Evolutionary conservation across 257 asterid species (phyloP), one percentile per base, ranked within the genome.

Genomic region (Solanum chilense): DNA sequence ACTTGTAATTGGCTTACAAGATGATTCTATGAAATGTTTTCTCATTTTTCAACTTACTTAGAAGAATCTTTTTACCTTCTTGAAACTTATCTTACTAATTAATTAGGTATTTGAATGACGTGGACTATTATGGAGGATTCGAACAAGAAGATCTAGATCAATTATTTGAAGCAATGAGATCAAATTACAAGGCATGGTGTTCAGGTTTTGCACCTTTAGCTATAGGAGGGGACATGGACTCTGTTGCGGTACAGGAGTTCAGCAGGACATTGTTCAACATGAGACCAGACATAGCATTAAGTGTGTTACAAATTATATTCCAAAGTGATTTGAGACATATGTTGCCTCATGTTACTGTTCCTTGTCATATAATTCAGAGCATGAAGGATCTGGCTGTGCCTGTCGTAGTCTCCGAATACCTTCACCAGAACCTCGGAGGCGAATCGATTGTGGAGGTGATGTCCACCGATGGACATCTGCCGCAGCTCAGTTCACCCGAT

Each of bases 211-310:
- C 98, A 1, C 99, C 98, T 2, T 90, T 96, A 9, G 92, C 88
- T 0, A 96, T 96, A n/a, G 98, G 98, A 6, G 97, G 96, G 1
- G 99, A 96, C 91, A 96, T 96, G 99, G 93, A 93, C 4, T 94
- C 99, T 0, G 88, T 92, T 7, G 93, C 95, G 0, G 97, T 96
- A 3, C 99, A 96, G 45, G 99, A 96, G 33, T 95, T 96, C 80
- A 96, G 99, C 84, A 42, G 99, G 84, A 95, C 99, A 0, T 35
- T 96, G n/a, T 96, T 96, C 92, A 95, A 94, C 81, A 95, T 96
- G 98, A 87, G 99, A 37, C 99, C 99, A 0, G 99, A 96, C 92
- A 94, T 96, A 49, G 96, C 99, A 1, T 76, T 95, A 35, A 92
- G 95, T 56, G 93, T 95, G 14, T 92, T 92, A 0, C 93, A 91